Evolutionary conservation across 1,284 basidiomycete species (phyloP), one percentile per base, ranked within the genome.

Genomic region (Cystobasidium sp.): DNA sequence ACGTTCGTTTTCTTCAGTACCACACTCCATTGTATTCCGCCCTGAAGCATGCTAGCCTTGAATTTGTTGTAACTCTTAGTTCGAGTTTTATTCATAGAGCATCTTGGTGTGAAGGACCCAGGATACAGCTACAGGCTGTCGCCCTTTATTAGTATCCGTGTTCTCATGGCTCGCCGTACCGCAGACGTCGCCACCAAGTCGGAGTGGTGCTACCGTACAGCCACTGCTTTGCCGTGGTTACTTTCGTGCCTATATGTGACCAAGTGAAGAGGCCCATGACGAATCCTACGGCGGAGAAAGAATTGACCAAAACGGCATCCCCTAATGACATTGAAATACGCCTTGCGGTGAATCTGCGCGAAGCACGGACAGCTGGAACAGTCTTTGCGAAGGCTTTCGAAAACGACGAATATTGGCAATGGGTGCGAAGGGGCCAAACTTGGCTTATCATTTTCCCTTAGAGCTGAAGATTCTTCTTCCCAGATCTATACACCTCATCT

Each of bases 381-480:
- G 16, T 49, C 31, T 68, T 68, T 39, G 66, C 66, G 20, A 44
- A 47, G 18, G 51, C 41, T 7, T 68, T 68, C 55, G 44, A 24
- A 12, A 37, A 59, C 16, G 66, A 68, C 41, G 53, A 56, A 22
- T 68, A 59, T 22, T 68, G 55, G 53, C 66, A 59, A 46, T 68
- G 55, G 53, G 66, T 68, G 46, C 4, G 66, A 12, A n/a, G 8
- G 10, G 8, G 31, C 2, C 12, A 31, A 5, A 31, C 31, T 31
- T 31, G 31, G 31, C 31, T 31, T 31, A 31, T 5, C 2, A 5
- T 5, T 31, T 31, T 31, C 9, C 31, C 1, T 66, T 10, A 37
- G 20, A 39, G n/a, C 37, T 10, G 18, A 9, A 18, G 8, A 22
- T 5, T n/a, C 39, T 39, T 39, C 1, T 31, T 39, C 49, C 1